Evolutionary conservation across 2,329 filamentous ascomycete species (phyloP).

Genomic region (Colletotrichum sp.): DNA sequence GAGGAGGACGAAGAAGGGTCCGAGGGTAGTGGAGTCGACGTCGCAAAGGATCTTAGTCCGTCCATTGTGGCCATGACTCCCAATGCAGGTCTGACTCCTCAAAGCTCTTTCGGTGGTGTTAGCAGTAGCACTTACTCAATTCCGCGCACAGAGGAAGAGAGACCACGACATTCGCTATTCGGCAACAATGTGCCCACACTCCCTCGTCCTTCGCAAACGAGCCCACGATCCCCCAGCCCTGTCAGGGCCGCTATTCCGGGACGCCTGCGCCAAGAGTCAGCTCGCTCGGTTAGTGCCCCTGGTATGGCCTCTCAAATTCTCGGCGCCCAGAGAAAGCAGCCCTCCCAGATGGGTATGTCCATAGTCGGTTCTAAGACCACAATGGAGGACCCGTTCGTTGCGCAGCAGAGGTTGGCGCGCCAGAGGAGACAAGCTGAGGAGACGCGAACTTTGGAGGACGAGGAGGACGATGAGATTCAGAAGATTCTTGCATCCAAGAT

Average conservation of each 20-base stretch:
- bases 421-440: constrained; percentile 64
- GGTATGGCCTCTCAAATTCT: constrained; percentile 62
- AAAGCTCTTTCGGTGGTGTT: constrained; percentile 62
- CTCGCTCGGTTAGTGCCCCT: constrained; percentile 66
- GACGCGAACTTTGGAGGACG: constrained; percentile 63
- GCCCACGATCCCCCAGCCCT: constrained; percentile 76
- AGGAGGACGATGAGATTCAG: constrained; percentile 74
- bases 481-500: constrained; percentile 65
- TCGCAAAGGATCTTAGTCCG: constrained; percentile 68
- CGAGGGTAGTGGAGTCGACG: constrained; percentile 68
- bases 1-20: constrained; percentile 47
- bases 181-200: constrained; percentile 62
- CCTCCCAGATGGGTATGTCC: constrained; percentile 41
- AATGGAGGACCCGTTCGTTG: constrained; percentile 50
- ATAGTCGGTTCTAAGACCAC: constrained; percentile 43
- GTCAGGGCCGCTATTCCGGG: constrained; percentile 63
- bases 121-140: constrained; percentile 53
- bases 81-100: constrained; percentile 59
- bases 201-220: constrained; percentile 57
- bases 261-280: constrained; percentile 53
- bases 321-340: constrained; percentile 40
- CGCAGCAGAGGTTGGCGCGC: constrained; percentile 56
- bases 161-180: constrained; percentile 52
- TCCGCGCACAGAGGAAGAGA: constrained; percentile 50
- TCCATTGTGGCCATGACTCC: constrained; percentile 47